Percentiles rank a stretch among this genome's conserved stretches.
These are phyloP conservation scores for Curvularia hawaiiensis DNA, from an alignment of 2,329 filamentous ascomycete species.

Conservation along the genomic window DNA sequence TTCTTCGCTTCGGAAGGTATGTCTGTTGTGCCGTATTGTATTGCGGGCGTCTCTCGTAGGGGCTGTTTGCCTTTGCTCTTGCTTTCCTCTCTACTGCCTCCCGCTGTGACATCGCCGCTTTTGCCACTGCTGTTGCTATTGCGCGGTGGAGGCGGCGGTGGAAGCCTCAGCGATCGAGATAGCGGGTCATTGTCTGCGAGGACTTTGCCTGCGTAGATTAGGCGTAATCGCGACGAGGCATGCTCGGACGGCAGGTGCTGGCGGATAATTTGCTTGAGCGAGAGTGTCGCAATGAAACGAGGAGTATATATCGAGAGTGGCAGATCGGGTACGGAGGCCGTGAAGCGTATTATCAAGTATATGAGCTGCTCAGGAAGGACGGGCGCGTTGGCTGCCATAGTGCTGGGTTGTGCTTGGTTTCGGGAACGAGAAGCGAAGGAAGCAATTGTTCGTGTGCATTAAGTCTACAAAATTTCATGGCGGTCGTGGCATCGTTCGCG, in stretches of 20 bases:
- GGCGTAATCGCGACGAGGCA: slow-evolving; percentile 74
- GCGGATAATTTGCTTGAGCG: slow-evolving; percentile 83
- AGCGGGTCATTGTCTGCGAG: slow-evolving; percentile 76
- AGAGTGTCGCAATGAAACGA: slow-evolving; percentile 71
- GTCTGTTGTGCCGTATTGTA: slow-evolving; percentile 25
- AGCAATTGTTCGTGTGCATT: slow-evolving; percentile 5
- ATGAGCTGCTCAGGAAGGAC: slow-evolving; percentile 54
- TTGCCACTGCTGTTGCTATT: slow-evolving; percentile 21
- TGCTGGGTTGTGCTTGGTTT: slow-evolving; percentile 16
- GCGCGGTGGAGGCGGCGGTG: slow-evolving; percentile 58
- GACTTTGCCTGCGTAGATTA: slow-evolving; percentile 89
- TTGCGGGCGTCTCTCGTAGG: slow-evolving; percentile 53
- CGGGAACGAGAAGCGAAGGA: neutral
- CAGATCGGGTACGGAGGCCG: slow-evolving; percentile 81
- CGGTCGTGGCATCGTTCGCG: slow-evolving; percentile 1
- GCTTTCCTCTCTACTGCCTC: slow-evolving; percentile 23
- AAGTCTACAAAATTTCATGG: slow-evolving; percentile 8
- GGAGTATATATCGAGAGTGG: slow-evolving; percentile 75
- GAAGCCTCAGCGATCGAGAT: slow-evolving; percentile 68
- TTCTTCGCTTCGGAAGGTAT: slow-evolving; percentile 51
- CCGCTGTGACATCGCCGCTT: slow-evolving; percentile 21
- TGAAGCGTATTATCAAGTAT: slow-evolving; percentile 88
- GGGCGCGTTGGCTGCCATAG: slow-evolving; percentile 34
- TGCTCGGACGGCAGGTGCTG: slow-evolving; percentile 66
- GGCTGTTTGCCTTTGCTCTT: slow-evolving; percentile 72